These are phyloP conservation scores for Claviceps quebecensis DNA, from an alignment of 2,329 filamentous ascomycete species.

Conservation along the genomic window DNA sequence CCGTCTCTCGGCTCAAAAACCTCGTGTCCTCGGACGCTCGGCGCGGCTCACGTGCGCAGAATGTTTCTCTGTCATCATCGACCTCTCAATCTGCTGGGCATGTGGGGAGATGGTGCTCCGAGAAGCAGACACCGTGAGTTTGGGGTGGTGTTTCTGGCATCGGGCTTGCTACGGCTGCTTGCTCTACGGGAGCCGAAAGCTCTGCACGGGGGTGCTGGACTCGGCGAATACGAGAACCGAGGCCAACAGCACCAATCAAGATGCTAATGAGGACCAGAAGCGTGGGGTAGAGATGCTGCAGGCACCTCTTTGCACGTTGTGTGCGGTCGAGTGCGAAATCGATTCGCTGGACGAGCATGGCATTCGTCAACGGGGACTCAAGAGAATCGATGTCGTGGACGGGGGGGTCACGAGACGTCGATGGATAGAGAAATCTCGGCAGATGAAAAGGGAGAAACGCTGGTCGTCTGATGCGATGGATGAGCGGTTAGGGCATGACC, in stretches of 20 bases:
- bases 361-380: constrained; percentile 27
- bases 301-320: constrained; percentile 36
- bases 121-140: constrained; percentile 39
- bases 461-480: not conserved
- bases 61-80: constrained; percentile 33
- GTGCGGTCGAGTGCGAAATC: constrained; percentile 26
- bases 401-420: constrained; percentile 31
- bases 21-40: constrained; percentile 29
- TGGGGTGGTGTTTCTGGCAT: constrained; percentile 51
- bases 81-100: constrained; percentile 43
- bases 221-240: constrained; percentile 16
- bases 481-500: not conserved
- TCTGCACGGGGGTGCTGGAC: constrained; percentile 20
- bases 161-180: constrained; percentile 41
- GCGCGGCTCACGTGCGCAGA: constrained; percentile 33
- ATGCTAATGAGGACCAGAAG: constrained; percentile 3
- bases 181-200: constrained; percentile 30
- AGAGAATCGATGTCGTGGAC: constrained; percentile 29
- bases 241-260: constrained; percentile 11
- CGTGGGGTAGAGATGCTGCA: constrained; percentile 27
- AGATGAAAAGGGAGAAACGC: not conserved
- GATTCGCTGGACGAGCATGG: constrained; percentile 17
- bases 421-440: constrained; percentile 20
- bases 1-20: constrained; percentile 22
- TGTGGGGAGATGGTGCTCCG: constrained; percentile 41